Conservation (phyloP, 345 rosid species). For the Aegle marmelos region DNA sequence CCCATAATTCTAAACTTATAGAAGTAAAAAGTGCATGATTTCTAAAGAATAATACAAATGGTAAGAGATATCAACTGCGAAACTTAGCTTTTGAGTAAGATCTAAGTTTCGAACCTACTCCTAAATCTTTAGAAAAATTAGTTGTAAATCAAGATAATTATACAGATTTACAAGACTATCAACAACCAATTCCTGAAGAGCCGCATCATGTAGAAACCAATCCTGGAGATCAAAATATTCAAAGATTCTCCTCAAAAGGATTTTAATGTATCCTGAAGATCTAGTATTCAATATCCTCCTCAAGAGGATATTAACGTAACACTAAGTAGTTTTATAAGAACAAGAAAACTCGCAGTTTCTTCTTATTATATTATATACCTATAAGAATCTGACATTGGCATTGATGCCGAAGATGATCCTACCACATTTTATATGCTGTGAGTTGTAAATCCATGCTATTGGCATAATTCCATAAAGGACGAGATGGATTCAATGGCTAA, state of each 20-base stretch:
- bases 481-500: not conserved
- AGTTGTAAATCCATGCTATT: not conserved
- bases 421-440: not conserved
- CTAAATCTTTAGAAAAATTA: not conserved
- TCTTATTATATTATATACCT: constrained; percentile 12
- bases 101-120: not conserved
- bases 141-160: not conserved
- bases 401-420: not conserved
- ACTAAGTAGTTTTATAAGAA: not conserved
- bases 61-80: not conserved
- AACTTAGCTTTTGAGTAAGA: not conserved
- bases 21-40: no score
- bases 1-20: no score
- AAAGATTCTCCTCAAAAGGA: not conserved
- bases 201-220: not conserved
- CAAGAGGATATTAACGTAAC: not conserved
- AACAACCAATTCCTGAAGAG: not conserved
- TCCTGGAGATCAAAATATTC: not conserved
- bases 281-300: not conserved
- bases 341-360: constrained; percentile 9
- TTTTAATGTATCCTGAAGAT: not conserved
- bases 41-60: no score
- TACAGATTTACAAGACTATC: not conserved
- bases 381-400: not conserved
- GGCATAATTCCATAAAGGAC: not conserved